Evolutionary conservation across 1,284 basidiomycete genomes (phyloP).

Genomic region (Peniophora sp.): DNA sequence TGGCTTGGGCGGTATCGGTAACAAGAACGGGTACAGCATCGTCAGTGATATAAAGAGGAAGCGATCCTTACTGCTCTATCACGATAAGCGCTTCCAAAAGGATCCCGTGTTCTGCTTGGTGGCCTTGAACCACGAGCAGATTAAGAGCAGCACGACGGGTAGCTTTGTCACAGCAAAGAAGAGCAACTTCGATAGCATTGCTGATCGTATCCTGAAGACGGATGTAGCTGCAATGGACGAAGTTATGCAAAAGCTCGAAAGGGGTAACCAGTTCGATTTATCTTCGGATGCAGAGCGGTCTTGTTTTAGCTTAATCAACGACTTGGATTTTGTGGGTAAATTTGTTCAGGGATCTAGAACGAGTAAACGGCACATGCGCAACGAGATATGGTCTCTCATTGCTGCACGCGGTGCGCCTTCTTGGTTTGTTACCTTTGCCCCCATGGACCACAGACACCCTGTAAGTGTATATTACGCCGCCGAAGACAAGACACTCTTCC

Average conservation of each 20-base stretch:
- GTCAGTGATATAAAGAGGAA: constrained; percentile 14
- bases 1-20: neutral
- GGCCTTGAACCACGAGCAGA: constrained; percentile 31
- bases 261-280: constrained; percentile 16
- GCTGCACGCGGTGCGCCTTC: no score
- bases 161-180: constrained; percentile 22
- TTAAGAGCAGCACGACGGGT: constrained; percentile 17
- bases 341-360: no score
- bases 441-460: no score
- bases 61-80: constrained; percentile 23
- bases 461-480: no score
- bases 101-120: constrained; percentile 27
- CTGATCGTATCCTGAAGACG: constrained; percentile 17
- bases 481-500: no score
- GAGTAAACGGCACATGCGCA: no score
- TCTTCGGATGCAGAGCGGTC: constrained; percentile 21
- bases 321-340: no score
- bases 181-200: constrained; percentile 18
- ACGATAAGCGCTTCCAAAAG: constrained; percentile 29
- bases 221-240: constrained; percentile 16
- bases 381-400: no score
- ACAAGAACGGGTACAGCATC: neutral
- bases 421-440: no score
- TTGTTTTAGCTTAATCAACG: constrained; percentile 23
- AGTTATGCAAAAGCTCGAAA: constrained; percentile 15